Evolutionary conservation across 805 yeast genomes (phyloP).

Genomic region (Saccharomycopsis selenospora): DNA sequence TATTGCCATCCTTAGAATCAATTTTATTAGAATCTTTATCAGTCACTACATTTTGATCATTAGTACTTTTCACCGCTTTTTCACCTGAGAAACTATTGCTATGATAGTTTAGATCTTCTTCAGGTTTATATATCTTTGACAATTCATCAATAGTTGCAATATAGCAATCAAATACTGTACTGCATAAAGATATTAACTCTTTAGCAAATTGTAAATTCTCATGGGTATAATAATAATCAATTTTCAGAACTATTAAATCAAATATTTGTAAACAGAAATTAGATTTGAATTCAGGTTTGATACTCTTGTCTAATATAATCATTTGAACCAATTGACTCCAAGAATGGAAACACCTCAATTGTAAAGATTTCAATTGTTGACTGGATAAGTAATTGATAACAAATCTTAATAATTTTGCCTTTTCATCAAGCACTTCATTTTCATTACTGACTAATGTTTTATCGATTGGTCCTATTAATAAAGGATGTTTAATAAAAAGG

Average conservation of each 20-base stretch:
- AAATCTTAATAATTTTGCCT: conserved; percentile 27
- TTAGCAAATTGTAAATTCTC: conserved; percentile 58
- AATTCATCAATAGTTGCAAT: neutral
- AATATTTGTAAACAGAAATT: conserved; percentile 70
- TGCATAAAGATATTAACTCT: conserved; percentile 70
- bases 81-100: too few species aligned
- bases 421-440: conserved; percentile 23
- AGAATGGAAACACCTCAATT: conserved; percentile 58
- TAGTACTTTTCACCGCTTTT: conserved; percentile 40
- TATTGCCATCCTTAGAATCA: too few species aligned
- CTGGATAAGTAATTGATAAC: conserved; percentile 41
- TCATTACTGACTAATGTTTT: conserved; percentile 22
- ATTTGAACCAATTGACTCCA: conserved; percentile 82
- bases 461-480: neutral
- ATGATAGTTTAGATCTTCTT: too few species aligned
- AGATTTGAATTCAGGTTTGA: neutral
- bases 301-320: conserved; percentile 51
- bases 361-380: conserved; percentile 42
- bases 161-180: conserved; percentile 57
- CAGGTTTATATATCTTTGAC: too few species aligned
- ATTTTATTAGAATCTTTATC: too few species aligned
- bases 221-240: conserved; percentile 63
- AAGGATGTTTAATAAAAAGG: neutral
- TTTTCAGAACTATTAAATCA: conserved; percentile 67
- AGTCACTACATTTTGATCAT: too few species aligned